Evolutionary conservation across 2,329 filamentous ascomycete genomes (phyloP), one percentile per base, ranked within the genome.

Genomic region (Cytospora leucostoma): DNA sequence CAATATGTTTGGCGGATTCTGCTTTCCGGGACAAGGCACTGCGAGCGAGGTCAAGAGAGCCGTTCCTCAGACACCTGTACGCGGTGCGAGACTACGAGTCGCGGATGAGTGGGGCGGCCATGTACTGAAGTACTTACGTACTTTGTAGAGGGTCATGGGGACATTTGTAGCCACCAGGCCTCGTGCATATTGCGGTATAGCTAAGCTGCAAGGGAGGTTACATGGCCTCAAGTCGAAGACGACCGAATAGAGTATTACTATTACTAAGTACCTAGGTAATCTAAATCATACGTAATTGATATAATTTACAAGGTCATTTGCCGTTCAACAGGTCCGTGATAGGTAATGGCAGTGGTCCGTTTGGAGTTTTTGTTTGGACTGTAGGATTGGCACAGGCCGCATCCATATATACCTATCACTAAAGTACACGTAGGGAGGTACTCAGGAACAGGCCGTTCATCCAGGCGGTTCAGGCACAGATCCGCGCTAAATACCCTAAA

Each of bases 361-460:
- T 8, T 19, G 8, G 40, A 19, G 10, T 12, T 21, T 19, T 8
- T 37, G 21, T 7, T 10, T 38, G 37, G 60, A 27, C 27, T 27
- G 27, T 27, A 37, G 19, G 63, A 60, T 19, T 63, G 51, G 63
- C 63, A 65, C 60, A 33, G 53, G 27, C 59, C 59, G 40, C 53
- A 32, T 35, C 32, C 51, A 8, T 19, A 32, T 37, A 27, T 44
- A 27, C 17, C 17, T 56, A 17, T 10, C n/a, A 47, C 2, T 27
- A 3, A 4, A 27, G 27, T 27, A 27, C 27, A 27, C 27, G 2
- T 27, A 27, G 27, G 27, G 27, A 27, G 27, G 27, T 27, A 27
- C 27, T 27, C 27, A 27, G 27, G 27, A 27, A 27, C 27, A 27
- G 27, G 27, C 27, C 4, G 27, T 27, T 27, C 27, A 4, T 27